Evolutionary conservation across 2,329 filamentous ascomycete species (phyloP), one percentile per base, ranked within the genome.

Genomic region (Colletotrichum sublineola): DNA sequence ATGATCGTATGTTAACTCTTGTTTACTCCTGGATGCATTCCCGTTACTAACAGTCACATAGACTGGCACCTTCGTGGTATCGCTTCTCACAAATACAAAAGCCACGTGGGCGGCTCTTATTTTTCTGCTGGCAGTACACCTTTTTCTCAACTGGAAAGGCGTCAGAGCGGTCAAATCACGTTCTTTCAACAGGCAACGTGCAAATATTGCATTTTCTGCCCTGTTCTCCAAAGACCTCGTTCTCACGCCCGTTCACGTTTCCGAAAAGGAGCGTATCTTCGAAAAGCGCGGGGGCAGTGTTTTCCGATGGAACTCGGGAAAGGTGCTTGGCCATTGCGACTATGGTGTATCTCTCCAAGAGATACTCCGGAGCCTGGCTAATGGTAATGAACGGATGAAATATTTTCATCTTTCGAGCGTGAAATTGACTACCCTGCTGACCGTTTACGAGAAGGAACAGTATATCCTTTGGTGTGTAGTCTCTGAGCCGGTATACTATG

Each of bases 131-230:
- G 66, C 29, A 7, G 40, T 65, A 6, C 61, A 73, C 48, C 61
- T 73, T 5, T 50, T 56, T 11, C 58, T 73, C n/a, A 73, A 73
- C 29, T 73, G 70, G 66, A 73, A 55, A 48, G 70, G 70, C 5
- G 66, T 73, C 40, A 48, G 70, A 31, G 70, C 70, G 12, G 70
- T 73, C 20, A 64, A 70, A 24, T 53, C 53, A 4, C 70, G 70
- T 20, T 69, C 60, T 3, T 24, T 73, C 12, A 73, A 73, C n/a
- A 53, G 70, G 18, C 70, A 73, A 6, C 67, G 70, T 7, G 66
- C 66, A 12, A 73, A 69, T 29, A 73, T 73, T 15, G 70, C 66
- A 2, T 61, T 73, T 9, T 73, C 70, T 2, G 53, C 66, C 8
- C 20, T 73, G 38, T 67, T 65, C 2, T 69, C 60, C 5, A 50